Conservation (phyloP, 306 rosid genomes). For the Lablab purpureus region DNA sequence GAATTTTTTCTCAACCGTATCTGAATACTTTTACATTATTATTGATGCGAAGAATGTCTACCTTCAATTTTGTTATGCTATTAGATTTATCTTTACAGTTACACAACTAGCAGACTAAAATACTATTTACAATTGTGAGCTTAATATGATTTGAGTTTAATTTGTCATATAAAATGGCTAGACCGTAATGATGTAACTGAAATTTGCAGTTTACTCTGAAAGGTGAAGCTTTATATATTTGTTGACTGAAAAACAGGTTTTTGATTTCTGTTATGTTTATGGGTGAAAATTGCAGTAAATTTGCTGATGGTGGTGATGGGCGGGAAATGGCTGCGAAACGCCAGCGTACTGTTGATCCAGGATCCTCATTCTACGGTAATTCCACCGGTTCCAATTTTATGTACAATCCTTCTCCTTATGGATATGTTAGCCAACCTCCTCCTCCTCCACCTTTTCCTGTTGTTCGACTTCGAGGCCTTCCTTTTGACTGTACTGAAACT, state of each 20-base stretch:
- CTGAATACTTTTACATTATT: neutral
- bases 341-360: constrained; percentile 79
- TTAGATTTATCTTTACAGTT: neutral
- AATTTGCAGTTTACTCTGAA: neutral
- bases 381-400: constrained; percentile 79
- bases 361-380: constrained; percentile 82
- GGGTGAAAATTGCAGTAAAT: constrained; percentile 55
- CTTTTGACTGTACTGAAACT: constrained; percentile 86
- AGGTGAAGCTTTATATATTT: neutral
- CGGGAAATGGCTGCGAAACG: constrained; percentile 97
- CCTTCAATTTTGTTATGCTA: constrained; percentile 21
- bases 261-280: constrained; percentile 41
- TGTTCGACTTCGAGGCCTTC: constrained; percentile 89
- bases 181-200: constrained; percentile 22
- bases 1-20: neutral
- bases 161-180: constrained; percentile 7
- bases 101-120: neutral
- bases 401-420: constrained; percentile 85
- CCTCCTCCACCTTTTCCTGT: constrained; percentile 93
- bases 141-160: constrained; percentile 11
- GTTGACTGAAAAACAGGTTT: constrained; percentile 31
- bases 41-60: constrained; percentile 17
- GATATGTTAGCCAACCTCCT: constrained; percentile 80
- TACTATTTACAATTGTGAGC: neutral
- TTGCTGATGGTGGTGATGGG: constrained; percentile 78